Evolutionary conservation across 768 basidiomycete genomes (phyloP).

Genomic region (Grammothele lineata): DNA sequence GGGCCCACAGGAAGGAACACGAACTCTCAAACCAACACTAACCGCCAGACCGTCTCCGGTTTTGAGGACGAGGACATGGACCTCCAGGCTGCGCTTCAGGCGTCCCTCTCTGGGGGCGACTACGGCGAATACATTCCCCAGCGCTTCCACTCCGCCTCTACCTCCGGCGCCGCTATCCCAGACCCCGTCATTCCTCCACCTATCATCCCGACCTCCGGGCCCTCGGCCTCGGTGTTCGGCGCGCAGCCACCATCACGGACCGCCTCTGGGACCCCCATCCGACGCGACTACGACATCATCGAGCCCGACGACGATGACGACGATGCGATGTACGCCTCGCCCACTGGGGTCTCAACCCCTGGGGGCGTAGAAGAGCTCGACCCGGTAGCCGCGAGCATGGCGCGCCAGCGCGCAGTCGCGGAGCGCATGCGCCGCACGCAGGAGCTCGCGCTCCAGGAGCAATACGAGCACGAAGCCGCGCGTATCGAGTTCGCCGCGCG

Average conservation of each 20-base stretch:
- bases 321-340: background rate
- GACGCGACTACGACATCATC: constrained; percentile 11
- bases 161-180: background rate
- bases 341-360: background rate
- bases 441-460: constrained; percentile 59
- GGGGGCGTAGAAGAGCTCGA: constrained; percentile 33
- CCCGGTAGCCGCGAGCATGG: constrained; percentile 64
- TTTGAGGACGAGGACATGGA: constrained; percentile 85
- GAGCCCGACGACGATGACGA: constrained; percentile 21
- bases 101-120: constrained; percentile 50
- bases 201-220: background rate
- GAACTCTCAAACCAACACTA: background rate
- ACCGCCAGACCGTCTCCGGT: constrained; percentile 26
- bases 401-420: constrained; percentile 54
- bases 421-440: constrained; percentile 64
- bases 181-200: background rate
- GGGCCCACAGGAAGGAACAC: background rate
- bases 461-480: constrained; percentile 41
- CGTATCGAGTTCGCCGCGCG: constrained; percentile 14
- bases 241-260: background rate
- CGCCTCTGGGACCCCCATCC: background rate
- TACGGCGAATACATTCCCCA: constrained; percentile 5
- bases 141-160: background rate
- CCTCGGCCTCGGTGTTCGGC: background rate
- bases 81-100: constrained; percentile 83